Evolutionary conservation across 495 filamentous ascomycete species (phyloP).

Genomic region (Xylaria intraflava): DNA sequence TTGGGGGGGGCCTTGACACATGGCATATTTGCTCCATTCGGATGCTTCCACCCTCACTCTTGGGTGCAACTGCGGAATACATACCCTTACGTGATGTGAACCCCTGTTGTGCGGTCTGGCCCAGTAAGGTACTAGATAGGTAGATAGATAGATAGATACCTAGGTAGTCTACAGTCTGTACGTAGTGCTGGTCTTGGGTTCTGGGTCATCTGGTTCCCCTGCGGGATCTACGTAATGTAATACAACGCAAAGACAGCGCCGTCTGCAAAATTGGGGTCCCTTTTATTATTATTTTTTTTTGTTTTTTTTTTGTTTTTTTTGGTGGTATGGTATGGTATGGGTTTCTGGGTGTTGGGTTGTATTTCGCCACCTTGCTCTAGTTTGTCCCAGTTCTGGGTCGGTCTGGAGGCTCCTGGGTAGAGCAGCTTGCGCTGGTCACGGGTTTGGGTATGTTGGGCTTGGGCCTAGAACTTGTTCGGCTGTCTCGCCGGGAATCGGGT

Average conservation of each 20-base stretch:
- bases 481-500: background rate
- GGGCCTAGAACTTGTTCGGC: constrained; percentile 4
- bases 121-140: too few relatives aligned
- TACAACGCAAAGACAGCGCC: too few relatives aligned
- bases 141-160: too few relatives aligned
- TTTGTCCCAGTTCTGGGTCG: background rate
- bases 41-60: background rate
- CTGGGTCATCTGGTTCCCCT: background rate
- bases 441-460: too few relatives aligned
- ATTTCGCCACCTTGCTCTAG: background rate
- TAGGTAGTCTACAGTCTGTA: too few relatives aligned
- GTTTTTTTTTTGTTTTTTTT: too few relatives aligned
- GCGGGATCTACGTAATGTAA: too few relatives aligned
- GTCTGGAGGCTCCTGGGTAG: background rate
- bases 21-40: constrained; percentile 7
- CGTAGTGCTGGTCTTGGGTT: background rate
- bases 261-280: too few relatives aligned
- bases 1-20: background rate
- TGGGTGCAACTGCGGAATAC: too few relatives aligned
- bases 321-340: too few relatives aligned
- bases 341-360: background rate
- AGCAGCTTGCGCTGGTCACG: too few relatives aligned
- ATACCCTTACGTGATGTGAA: background rate
- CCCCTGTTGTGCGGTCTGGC: background rate
- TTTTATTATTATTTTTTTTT: too few relatives aligned